phyloP scores from a whole-genome alignment of 257 asterid genomes.

The Marsdenia floribunda region DNA sequence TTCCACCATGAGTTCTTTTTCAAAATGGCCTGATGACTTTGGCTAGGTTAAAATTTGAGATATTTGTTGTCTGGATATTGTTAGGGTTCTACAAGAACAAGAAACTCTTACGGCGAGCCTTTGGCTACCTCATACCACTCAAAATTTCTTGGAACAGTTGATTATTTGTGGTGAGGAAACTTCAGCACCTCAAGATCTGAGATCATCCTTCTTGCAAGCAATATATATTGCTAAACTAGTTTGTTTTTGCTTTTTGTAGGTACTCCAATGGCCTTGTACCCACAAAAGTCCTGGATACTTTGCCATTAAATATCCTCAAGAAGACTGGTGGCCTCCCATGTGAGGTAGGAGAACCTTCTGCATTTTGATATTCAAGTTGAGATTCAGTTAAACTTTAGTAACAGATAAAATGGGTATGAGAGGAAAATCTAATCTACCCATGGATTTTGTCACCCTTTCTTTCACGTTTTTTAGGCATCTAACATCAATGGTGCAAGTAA shows the following conservation, averaged over 20 bases:
- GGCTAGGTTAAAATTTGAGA: background rate
- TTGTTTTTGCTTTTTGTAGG: slow-evolving; percentile 16
- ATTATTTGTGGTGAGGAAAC: slow-evolving; percentile 32
- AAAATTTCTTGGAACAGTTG: slow-evolving; percentile 40
- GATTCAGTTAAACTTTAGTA: no score
- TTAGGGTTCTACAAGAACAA: slow-evolving; percentile 27
- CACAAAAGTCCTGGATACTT: slow-evolving; percentile 36
- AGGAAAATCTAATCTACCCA: background rate
- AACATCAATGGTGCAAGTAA: background rate
- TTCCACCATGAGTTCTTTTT: background rate
- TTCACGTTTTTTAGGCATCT: background rate
- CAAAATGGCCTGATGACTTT: background rate
- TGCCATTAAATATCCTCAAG: slow-evolving; percentile 26
- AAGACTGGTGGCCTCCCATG: slow-evolving; percentile 33
- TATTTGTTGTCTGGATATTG: slow-evolving; percentile 11
- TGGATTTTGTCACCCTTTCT: background rate
- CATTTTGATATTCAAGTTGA: background rate
- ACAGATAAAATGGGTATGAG: background rate
- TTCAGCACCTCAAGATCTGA: background rate
- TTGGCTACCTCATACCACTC: slow-evolving; percentile 42
- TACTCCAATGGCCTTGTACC: slow-evolving; percentile 33
- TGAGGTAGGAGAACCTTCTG: slow-evolving; percentile 22
- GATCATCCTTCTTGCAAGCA: background rate
- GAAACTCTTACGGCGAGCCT: slow-evolving; percentile 30
- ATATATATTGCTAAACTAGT: background rate